Percentiles rank a stretch among this genome's conserved stretches.
Conservation (phyloP, 768 basidiomycete genomes). For the Pisolithus marmoratus region DNA sequence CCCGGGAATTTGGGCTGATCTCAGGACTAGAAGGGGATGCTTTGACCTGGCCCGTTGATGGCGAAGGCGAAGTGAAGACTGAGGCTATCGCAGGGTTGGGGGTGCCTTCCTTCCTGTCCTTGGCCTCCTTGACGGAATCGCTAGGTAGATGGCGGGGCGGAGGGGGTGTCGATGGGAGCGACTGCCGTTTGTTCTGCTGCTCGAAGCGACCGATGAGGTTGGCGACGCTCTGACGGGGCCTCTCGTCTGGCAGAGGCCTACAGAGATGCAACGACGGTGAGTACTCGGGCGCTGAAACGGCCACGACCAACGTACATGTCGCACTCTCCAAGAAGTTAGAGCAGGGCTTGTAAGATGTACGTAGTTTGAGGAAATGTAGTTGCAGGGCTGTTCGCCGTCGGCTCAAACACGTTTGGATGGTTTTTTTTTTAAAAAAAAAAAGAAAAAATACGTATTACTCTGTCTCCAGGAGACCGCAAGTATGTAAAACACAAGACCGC, state of each 20-base stretch:
- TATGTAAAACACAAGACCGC: no score
- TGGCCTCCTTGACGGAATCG: slow-evolving; percentile 61
- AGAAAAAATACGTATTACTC: no score
- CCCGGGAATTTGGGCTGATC: slow-evolving; percentile 21
- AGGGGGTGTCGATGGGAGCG: slow-evolving; percentile 30
- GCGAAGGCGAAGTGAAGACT: slow-evolving; percentile 26
- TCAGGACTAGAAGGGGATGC: slow-evolving; percentile 23
- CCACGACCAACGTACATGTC: slow-evolving; percentile 16
- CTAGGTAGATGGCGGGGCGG: slow-evolving; percentile 52
- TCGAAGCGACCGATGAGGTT: slow-evolving; percentile 90
- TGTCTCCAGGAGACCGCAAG: no score
- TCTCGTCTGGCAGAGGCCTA: slow-evolving; percentile 86
- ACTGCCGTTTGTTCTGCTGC: slow-evolving; percentile 66
- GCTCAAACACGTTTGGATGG: no score
- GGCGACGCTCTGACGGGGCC: slow-evolving; percentile 80
- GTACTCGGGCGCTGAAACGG: slow-evolving; percentile 1
- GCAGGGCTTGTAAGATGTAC: background rate
- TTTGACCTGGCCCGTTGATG: slow-evolving; percentile 14
- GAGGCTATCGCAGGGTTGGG: slow-evolving; percentile 41
- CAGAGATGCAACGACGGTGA: slow-evolving; percentile 14
- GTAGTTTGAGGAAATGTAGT: slow-evolving; percentile 9
- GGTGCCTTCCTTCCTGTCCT: slow-evolving; percentile 77
- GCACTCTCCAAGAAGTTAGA: slow-evolving; percentile 16
- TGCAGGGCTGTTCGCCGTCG: slow-evolving; percentile 14
- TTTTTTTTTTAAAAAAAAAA: no score